Percentiles rank a stretch among this genome's conserved stretches.
These are phyloP conservation scores for Fraxinus albicans DNA, from an alignment of 305 asterid species.

Conservation along the genomic window DNA sequence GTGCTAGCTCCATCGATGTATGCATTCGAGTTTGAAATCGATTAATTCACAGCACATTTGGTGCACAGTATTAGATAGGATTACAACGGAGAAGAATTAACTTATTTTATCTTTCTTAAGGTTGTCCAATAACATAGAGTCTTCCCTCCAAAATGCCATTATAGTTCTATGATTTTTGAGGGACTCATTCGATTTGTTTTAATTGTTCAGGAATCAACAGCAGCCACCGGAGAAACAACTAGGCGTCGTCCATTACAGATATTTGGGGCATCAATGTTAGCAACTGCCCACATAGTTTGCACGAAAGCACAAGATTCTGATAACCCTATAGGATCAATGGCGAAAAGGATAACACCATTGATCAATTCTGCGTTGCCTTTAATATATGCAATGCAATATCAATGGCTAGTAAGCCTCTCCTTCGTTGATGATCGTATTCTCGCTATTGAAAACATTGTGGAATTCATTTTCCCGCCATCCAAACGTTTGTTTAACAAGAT, in stretches of 20 bases:
- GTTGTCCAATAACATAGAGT: neutral
- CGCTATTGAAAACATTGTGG: conserved; percentile 26
- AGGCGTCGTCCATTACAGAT: conserved; percentile 55
- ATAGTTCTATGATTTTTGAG: neutral
- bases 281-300: conserved; percentile 35
- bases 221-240: conserved; percentile 12
- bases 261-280: conserved; percentile 42
- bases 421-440: conserved; percentile 50
- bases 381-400: conserved; percentile 24
- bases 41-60: neutral
- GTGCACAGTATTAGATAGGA: neutral
- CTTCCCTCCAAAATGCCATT: neutral
- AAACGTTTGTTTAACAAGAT: conserved; percentile 37
- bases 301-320: conserved; percentile 33
- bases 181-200: neutral
- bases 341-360: conserved; percentile 17
- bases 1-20: neutral
- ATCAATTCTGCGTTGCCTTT: conserved; percentile 31
- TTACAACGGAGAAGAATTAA: neutral
- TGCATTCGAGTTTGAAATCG: neutral
- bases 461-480: conserved; percentile 43
- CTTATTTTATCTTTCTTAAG: neutral
- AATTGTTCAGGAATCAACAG: conserved; percentile 23
- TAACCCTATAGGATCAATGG: conserved; percentile 41
- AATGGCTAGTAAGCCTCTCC: conserved; percentile 36